Percentiles rank a stretch among this genome's conserved stretches.
Conservation (phyloP, 2,329 filamentous ascomycete genomes). For the Phoma sp. region DNA sequence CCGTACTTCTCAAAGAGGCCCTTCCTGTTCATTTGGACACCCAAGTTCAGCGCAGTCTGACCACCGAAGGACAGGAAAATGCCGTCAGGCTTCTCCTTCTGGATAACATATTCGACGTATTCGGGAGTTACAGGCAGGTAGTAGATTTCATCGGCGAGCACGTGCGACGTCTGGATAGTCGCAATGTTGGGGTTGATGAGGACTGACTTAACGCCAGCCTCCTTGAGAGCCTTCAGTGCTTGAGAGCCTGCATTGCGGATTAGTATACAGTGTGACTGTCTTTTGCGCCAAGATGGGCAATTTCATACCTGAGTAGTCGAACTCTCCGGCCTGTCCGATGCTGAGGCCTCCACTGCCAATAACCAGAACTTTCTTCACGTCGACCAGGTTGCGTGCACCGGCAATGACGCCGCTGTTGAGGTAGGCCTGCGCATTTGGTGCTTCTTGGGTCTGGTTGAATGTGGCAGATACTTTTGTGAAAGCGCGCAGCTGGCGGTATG, state of each 20-base stretch:
- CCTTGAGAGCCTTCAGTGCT: conserved; percentile 95
- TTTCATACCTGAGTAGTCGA: conserved; percentile 89
- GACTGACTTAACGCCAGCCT: conserved; percentile 88
- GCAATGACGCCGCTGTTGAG: conserved; percentile 87
- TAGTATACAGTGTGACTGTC: conserved; percentile 18
- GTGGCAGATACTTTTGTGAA: conserved; percentile 47
- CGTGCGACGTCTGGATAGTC: conserved; percentile 97
- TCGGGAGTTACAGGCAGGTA: conserved; percentile 97
- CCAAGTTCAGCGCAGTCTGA: conserved; percentile 94
- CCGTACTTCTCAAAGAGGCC: conserved; percentile 95
- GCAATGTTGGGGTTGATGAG: conserved; percentile 98
- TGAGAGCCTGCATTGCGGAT: conserved; percentile 73
- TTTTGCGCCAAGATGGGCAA: neutral
- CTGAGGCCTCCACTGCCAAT: conserved; percentile 94
- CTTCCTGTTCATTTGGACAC: conserved; percentile 96
- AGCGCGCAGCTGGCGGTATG: conserved; percentile 46
- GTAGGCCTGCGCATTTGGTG: conserved; percentile 85
- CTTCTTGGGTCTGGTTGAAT: conserved; percentile 64
- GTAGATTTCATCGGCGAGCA: conserved; percentile 95
- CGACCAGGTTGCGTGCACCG: conserved; percentile 75
- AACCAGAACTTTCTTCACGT: conserved; percentile 96
- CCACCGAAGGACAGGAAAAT: conserved; percentile 98
- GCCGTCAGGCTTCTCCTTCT: conserved; percentile 93
- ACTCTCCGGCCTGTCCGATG: conserved; percentile 97
- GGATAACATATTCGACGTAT: conserved; percentile 97